Evolutionary conservation across 1,139 yeast genomes (phyloP).

Genomic region (Candida sp.): DNA sequence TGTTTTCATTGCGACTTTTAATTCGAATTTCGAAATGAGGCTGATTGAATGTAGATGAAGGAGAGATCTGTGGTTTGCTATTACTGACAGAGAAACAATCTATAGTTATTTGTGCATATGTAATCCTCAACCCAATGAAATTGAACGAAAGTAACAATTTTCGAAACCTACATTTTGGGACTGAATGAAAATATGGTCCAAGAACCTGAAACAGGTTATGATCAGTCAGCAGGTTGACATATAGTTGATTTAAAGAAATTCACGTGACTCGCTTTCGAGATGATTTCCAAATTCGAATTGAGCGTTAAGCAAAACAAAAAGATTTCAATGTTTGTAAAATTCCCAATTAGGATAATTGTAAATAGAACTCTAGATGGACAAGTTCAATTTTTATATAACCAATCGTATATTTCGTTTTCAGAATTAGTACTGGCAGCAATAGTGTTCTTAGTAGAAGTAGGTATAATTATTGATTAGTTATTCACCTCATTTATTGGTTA

Average conservation of each 20-base stretch:
- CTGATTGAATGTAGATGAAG: too few relatives aligned
- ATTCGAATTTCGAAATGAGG: too few relatives aligned
- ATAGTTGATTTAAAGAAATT: constrained; percentile 3
- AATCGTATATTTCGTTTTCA: not conserved
- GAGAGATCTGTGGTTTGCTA: too few relatives aligned
- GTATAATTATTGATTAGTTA: not conserved
- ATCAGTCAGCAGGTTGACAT: not conserved
- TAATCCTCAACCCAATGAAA: too few relatives aligned
- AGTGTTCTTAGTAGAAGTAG: not conserved
- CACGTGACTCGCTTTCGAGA: constrained; percentile 7
- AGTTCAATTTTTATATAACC: not conserved
- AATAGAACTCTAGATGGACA: constrained; percentile 6
- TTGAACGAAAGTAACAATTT: too few relatives aligned
- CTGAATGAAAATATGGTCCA: not conserved
- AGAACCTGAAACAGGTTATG: not conserved
- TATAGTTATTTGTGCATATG: too few relatives aligned
- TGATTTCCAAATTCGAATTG: constrained; percentile 4
- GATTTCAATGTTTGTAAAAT: constrained; percentile 4
- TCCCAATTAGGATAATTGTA: constrained; percentile 8
- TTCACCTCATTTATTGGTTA: not conserved
- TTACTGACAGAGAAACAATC: too few relatives aligned
- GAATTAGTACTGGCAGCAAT: not conserved
- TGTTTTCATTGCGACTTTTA: not conserved
- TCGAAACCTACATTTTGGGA: not conserved
- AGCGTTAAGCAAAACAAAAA: constrained; percentile 7